Evolutionary conservation across 805 yeast genomes (phyloP).

Genomic region (Saturnispora sanitii): DNA sequence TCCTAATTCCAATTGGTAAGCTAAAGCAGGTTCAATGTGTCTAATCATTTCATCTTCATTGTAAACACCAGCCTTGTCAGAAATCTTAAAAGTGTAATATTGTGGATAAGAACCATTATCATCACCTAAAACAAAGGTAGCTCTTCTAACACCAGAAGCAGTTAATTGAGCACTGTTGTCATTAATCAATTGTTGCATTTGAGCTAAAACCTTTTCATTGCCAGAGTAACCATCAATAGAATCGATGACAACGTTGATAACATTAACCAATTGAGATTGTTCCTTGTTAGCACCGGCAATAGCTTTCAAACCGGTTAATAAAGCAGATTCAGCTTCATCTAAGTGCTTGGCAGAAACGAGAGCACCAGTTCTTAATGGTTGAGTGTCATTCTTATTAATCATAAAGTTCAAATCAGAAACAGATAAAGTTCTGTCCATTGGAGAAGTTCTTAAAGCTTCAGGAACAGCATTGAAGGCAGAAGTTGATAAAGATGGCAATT

Average conservation of each 20-base stretch:
- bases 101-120: constrained; percentile 83
- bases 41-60: constrained; percentile 87
- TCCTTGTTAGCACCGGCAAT: constrained; percentile 39
- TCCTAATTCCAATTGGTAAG: constrained; percentile 92
- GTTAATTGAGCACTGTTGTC: constrained; percentile 62
- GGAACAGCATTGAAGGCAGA: constrained; percentile 70
- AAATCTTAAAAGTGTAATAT: constrained; percentile 77
- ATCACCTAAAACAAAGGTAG: constrained; percentile 82
- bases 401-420: constrained; percentile 86
- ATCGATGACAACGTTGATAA: constrained; percentile 70
- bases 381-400: constrained; percentile 56
- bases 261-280: constrained; percentile 50
- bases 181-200: constrained; percentile 54
- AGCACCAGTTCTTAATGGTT: constrained; percentile 75
- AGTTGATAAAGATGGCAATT: constrained; percentile 60
- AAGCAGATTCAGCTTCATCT: constrained; percentile 82
- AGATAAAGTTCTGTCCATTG: constrained; percentile 78
- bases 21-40: constrained; percentile 96
- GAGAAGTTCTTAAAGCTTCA: constrained; percentile 23
- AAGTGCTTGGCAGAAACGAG: constrained; percentile 71
- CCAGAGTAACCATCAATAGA: constrained; percentile 63
- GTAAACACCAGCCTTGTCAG: constrained; percentile 55
- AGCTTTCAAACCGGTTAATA: constrained; percentile 63
- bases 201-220: constrained; percentile 58
- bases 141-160: constrained; percentile 75